Percentiles rank a stretch among this genome's conserved stretches.
Conservation (phyloP, 306 rosid species). For the Acmispon strigosus region DNA sequence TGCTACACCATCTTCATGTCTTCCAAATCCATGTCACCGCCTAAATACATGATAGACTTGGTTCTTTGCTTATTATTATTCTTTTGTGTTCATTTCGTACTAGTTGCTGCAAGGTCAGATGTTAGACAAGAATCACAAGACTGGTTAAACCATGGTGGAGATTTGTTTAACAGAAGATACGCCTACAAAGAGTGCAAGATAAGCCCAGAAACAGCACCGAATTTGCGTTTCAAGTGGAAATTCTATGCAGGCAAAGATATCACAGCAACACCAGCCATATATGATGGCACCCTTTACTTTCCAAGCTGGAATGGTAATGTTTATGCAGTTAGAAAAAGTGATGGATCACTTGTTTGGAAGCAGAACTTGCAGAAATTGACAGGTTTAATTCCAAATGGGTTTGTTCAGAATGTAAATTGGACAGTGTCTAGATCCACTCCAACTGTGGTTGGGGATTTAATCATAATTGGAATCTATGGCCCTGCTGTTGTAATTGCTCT, state of each 20-base stretch:
- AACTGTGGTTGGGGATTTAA: slow-evolving; percentile 26
- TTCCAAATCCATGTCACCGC: background rate
- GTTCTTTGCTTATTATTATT: background rate
- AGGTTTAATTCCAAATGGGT: slow-evolving; percentile 36
- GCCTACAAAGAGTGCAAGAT: slow-evolving; percentile 48
- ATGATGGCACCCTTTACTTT: slow-evolving; percentile 41
- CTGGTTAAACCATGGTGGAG: slow-evolving; percentile 73
- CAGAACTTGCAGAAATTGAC: slow-evolving; percentile 32
- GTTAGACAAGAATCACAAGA: slow-evolving; percentile 2
- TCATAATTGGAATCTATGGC: slow-evolving; percentile 39
- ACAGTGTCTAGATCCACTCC: slow-evolving; percentile 53
- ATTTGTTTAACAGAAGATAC: slow-evolving; percentile 52
- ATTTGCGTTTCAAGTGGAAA: slow-evolving; percentile 46
- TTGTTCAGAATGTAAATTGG: slow-evolving; percentile 28
- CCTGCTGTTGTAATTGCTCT: slow-evolving; percentile 55
- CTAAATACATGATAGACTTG: background rate
- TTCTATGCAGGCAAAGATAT: slow-evolving; percentile 51
- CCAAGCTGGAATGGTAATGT: slow-evolving; percentile 72
- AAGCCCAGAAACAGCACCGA: slow-evolving; percentile 27
- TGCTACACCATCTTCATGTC: background rate
- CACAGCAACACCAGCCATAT: slow-evolving; percentile 53
- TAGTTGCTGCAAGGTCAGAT: background rate
- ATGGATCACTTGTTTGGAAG: slow-evolving; percentile 31
- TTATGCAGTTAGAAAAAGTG: slow-evolving; percentile 39
- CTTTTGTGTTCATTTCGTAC: background rate